A percentile compares a stretch with the other conserved stretches of the same genome.
These are phyloP conservation scores for Xanthoconium separans DNA, from an alignment of 1,284 basidiomycete genomes.

Conservation along the genomic window DNA sequence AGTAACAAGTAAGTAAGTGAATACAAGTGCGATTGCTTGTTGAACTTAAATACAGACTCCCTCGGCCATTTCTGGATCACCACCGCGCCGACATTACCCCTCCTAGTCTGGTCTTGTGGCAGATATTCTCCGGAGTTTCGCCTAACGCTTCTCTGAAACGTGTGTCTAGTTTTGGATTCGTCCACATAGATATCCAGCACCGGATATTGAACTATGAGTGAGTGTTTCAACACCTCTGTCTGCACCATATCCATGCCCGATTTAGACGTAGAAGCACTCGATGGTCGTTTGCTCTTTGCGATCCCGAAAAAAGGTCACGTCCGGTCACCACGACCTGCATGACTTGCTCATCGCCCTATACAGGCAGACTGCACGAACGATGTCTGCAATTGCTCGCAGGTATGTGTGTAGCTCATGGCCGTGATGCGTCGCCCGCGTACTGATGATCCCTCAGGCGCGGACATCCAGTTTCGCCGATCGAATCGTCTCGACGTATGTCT, in stretches of 20 bases:
- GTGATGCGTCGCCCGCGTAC: not conserved
- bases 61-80: no score
- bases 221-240: not conserved
- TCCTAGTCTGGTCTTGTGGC: no score
- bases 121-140: not conserved
- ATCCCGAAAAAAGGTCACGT: conserved; percentile 93
- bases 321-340: not conserved
- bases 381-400: conserved; percentile 85
- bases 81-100: no score
- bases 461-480: conserved; percentile 93
- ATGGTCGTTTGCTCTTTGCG: conserved; percentile 83
- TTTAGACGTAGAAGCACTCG: conserved; percentile 49
- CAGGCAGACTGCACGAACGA: conserved; percentile 91
- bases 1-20: no score
- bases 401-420: conserved; percentile 14
- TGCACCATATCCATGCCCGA: not conserved
- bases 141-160: not conserved
- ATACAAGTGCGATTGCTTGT: no score
- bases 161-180: not conserved
- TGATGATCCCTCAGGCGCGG: conserved; percentile 66
- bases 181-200: not conserved
- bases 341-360: conserved; percentile 7
- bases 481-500: conserved; percentile 91
- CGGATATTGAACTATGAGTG: conserved; percentile 21
- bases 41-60: no score